Base-by-base conservation (phyloP, 805 yeast species). In the Metschnikowia sp. region DNA sequence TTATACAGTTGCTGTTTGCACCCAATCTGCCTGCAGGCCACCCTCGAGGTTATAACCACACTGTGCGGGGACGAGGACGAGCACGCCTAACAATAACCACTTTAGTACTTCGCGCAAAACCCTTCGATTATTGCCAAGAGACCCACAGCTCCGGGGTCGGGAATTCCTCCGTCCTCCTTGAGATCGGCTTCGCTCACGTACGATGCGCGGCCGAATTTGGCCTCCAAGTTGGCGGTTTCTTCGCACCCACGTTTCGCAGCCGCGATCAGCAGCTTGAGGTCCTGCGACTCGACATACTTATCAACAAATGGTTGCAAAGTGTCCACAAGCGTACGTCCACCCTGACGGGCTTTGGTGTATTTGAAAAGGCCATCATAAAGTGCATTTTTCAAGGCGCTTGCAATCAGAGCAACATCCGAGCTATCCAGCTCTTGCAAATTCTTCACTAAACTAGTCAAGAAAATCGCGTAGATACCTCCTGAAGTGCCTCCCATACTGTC, bases 401-500 rank as follows among this genome's bases (percentile, higher is more conserved):
- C 72, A n/a, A 84, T 61, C 9, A 63, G 53, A 9, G 61, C 38
- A 18, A 63, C 53, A 30, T 53, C 56, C 29, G 64, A 44, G 29
- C 82, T 66, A 33, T 76, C 72, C 29, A 46, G 40, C 28, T 58
- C 53, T 50, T 72, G 70, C 41, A 79, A 60, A 40, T 74, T 58
- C 49, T 75, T 70, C 1, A 88, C 85, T 50, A 91, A 75, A 1
- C 96, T 88, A 32, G 95, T 81, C 51, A 92, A 72, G 67, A 75
- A 88, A 47, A 91, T 92, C 3, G 96, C 86, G 65, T 91, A 91
- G 34, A 91, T 67, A 1, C 97, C 97, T 44, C 98, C 98, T 1
- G 96, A 87, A 0, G 98, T 92, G 42, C 98, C 98, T 44, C 97
- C 98, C 97, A 92, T 92, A n/a, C 81, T 82, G 47, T 82, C 81